These are phyloP conservation scores for Amphibolis antarctica DNA, from an alignment of 106 monocot species.

Conservation along the genomic window DNA sequence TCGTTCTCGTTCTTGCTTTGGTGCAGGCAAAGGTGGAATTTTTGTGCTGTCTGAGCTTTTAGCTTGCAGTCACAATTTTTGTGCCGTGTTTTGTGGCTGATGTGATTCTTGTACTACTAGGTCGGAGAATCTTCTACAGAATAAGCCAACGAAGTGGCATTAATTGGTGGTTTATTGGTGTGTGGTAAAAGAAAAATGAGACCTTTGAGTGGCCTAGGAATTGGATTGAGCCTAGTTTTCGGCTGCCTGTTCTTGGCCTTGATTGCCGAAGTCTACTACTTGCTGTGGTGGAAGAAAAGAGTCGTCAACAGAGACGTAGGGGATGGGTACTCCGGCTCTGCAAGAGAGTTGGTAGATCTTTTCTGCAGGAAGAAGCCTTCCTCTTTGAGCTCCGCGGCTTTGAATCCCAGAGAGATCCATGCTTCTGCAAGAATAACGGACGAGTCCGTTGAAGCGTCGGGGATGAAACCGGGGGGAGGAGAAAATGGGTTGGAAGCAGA, in stretches of 20 bases:
- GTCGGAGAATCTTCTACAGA: too few species aligned
- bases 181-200: conserved; percentile 15
- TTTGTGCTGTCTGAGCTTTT: background rate
- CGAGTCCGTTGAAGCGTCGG: conserved; percentile 7
- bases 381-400: conserved; percentile 32
- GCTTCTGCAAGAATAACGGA: conserved; percentile 2
- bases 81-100: background rate
- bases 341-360: conserved; percentile 32
- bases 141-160: too few species aligned
- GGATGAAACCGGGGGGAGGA: conserved; percentile 18
- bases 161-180: background rate
- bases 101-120: background rate
- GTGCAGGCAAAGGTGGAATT: background rate
- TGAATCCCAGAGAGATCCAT: conserved; percentile 25
- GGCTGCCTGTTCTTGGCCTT: conserved; percentile 18
- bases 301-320: conserved; percentile 10
- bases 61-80: too few species aligned
- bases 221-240: conserved; percentile 18
- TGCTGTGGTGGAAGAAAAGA: conserved; percentile 62
- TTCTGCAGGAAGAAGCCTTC: conserved; percentile 57
- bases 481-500: conserved; percentile 3
- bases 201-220: conserved; percentile 13
- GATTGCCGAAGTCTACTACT: conserved; percentile 51
- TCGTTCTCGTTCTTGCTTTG: background rate
- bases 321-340: conserved; percentile 9